Evolutionary conservation across 805 yeast species (phyloP).

Genomic region (Lipomyces oligophaga): DNA sequence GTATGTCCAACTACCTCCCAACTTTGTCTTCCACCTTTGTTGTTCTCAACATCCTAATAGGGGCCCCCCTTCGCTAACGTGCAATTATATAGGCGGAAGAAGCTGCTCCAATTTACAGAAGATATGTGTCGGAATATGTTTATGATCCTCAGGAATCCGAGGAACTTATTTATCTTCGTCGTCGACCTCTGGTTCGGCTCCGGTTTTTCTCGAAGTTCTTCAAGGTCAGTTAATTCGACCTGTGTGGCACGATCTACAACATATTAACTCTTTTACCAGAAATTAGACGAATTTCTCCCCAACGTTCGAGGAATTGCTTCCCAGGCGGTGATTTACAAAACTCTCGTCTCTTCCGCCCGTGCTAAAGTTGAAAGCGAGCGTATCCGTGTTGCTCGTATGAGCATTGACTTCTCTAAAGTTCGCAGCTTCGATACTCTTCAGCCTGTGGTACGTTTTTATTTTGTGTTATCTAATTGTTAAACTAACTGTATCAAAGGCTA

Average conservation of each 20-base stretch:
- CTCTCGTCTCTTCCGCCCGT: constrained; percentile 27
- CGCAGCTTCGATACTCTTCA: constrained; percentile 25
- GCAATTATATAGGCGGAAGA: constrained; percentile 23
- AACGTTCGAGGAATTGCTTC: constrained; percentile 19
- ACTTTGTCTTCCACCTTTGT: background rate
- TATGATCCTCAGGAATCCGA: constrained; percentile 27
- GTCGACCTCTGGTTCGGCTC: constrained; percentile 32
- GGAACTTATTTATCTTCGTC: constrained; percentile 23
- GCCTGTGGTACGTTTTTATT: constrained; percentile 23
- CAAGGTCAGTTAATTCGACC: constrained; percentile 18
- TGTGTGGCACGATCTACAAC: too few relatives aligned
- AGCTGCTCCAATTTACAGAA: constrained; percentile 27
- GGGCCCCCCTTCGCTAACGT: background rate
- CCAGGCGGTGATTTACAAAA: constrained; percentile 21
- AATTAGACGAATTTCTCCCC: constrained; percentile 28
- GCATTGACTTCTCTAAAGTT: constrained; percentile 22
- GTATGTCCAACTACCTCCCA: constrained; percentile 2
- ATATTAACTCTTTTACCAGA: constrained; percentile 15
- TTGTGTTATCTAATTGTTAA: background rate
- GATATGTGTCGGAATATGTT: constrained; percentile 22
- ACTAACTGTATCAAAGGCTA: constrained; percentile 5
- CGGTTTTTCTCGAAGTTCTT: constrained; percentile 31
- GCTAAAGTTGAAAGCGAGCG: constrained; percentile 25
- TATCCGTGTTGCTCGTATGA: constrained; percentile 20
- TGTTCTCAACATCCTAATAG: background rate